These are phyloP conservation scores for Amylocystis lapponica DNA, from an alignment of 768 basidiomycete species.

Conservation along the genomic window DNA sequence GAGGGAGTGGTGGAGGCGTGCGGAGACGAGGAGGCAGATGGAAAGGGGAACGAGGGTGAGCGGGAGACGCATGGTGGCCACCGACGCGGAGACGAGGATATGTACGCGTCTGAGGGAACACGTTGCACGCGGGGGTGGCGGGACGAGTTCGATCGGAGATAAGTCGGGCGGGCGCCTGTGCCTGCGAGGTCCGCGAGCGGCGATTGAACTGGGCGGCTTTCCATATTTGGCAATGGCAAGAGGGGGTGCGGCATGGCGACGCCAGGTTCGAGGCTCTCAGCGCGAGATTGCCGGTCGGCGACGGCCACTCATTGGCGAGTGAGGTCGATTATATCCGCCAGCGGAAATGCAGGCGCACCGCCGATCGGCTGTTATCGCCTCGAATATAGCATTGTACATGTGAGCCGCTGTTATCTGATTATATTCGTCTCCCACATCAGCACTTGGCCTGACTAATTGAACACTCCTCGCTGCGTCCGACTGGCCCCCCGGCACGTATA, in stretches of 20 bases:
- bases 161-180: constrained; percentile 1
- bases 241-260: background rate
- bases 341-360: background rate
- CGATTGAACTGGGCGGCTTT: background rate
- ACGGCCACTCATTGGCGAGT: too few species aligned
- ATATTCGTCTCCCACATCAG: constrained; percentile 13
- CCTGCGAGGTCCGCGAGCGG: background rate
- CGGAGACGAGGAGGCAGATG: constrained; percentile 17
- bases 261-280: too few species aligned
- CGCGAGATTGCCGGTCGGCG: too few species aligned
- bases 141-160: constrained; percentile 12
- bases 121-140: constrained; percentile 11
- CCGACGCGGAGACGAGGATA: too few species aligned
- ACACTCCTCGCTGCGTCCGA: background rate
- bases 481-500: background rate
- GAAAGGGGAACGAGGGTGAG: constrained; percentile 30
- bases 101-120: constrained; percentile 2
- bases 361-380: constrained; percentile 11
- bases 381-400: constrained; percentile 9
- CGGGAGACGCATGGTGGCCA: constrained; percentile 21
- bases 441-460: constrained; percentile 4
- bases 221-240: background rate
- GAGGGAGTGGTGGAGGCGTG: constrained; percentile 45
- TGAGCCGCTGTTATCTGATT: constrained; percentile 21
- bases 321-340: too few species aligned